Evolutionary conservation across 2,329 filamentous ascomycete genomes (phyloP).

Genomic region (Pseudocercospora crystallina): DNA sequence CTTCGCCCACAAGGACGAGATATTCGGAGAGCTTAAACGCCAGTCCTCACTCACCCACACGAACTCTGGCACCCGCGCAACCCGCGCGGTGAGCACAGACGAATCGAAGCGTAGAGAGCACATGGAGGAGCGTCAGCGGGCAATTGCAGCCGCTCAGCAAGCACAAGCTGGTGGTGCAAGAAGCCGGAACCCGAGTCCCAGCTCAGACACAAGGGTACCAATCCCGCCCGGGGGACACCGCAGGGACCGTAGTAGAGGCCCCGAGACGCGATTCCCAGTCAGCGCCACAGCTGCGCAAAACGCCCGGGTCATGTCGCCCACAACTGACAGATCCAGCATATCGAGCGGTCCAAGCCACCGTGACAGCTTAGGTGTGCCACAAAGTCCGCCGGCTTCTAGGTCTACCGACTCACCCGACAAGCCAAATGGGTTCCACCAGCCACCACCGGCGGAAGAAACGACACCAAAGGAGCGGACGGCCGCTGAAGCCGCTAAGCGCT

Average conservation of each 20-base stretch:
- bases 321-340: constrained; percentile 13
- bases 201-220: constrained; percentile 38
- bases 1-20: constrained; percentile 88
- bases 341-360: constrained; percentile 41
- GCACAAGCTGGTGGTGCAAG: constrained; percentile 27
- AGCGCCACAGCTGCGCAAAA: constrained; percentile 49
- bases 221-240: constrained; percentile 55
- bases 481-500: constrained; percentile 24
- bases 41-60: constrained; percentile 70
- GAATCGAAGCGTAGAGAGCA: constrained; percentile 92
- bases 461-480: constrained; percentile 20
- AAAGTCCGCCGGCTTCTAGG: constrained; percentile 44
- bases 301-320: constrained; percentile 43
- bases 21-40: constrained; percentile 94
- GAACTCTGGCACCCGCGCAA: constrained; percentile 60
- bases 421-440: constrained; percentile 33
- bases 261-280: constrained; percentile 77
- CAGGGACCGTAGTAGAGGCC: constrained; percentile 72
- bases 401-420: constrained; percentile 17
- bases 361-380: constrained; percentile 80
- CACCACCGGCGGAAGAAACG: constrained; percentile 30
- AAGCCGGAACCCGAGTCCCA: constrained; percentile 49
- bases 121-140: constrained; percentile 89
- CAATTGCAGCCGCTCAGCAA: constrained; percentile 58
- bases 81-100: constrained; percentile 84